phyloP scores from a whole-genome alignment of 257 asterid species.

The Solanum ahanhuiri region DNA sequence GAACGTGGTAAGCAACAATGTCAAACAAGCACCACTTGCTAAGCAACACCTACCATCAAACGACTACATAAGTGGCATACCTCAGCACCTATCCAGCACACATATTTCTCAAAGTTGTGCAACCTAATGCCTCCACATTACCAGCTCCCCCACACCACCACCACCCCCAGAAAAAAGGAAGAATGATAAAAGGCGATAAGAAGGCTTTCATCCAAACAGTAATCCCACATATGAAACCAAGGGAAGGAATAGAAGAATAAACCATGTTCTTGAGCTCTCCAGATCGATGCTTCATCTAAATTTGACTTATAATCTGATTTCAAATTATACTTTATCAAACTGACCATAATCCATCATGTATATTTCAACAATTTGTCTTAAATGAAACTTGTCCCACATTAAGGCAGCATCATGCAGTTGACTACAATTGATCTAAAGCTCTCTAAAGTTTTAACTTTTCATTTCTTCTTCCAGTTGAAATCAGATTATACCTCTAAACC shows the following conservation, averaged over 20 bases:
- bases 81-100: neutral
- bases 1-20: neutral
- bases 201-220: neutral
- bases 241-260: neutral
- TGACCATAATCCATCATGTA: neutral
- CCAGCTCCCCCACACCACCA: neutral
- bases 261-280: neutral
- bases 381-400: neutral
- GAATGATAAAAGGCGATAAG: neutral
- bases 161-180: neutral
- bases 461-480: neutral
- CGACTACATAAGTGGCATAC: neutral
- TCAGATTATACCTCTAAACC: neutral
- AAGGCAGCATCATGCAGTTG: neutral
- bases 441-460: neutral
- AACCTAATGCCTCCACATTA: neutral
- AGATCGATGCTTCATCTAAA: neutral
- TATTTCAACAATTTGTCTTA: neutral
- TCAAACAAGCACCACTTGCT: neutral
- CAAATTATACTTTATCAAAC: neutral
- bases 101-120: neutral
- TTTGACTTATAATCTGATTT: neutral
- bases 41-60: neutral
- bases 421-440: neutral
- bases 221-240: too few relatives aligned